Evolutionary conservation across 176 grass and related monocot genomes (phyloP).

Genomic region (Oryza brachyantha): DNA sequence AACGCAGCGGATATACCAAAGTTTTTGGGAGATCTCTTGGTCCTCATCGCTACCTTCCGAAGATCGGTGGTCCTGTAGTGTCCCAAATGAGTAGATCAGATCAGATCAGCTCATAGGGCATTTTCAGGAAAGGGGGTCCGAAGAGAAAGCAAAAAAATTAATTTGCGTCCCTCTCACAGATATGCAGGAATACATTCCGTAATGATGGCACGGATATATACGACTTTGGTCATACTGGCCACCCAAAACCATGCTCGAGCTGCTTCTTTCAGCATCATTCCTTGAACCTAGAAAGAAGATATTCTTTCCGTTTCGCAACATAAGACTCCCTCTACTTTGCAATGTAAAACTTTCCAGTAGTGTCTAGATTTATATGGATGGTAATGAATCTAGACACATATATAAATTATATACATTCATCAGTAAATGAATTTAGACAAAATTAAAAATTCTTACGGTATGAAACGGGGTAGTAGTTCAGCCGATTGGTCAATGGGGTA

Average conservation of each 20-base stretch:
- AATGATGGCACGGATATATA: slow-evolving; percentile 17
- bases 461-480: no score
- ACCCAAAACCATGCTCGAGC: neutral
- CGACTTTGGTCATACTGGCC: neutral
- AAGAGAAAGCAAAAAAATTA: neutral
- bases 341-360: no score
- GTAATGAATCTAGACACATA: no score
- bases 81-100: slow-evolving; percentile 33
- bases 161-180: neutral
- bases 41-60: neutral
- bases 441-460: no score
- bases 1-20: no score
- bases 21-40: slow-evolving; percentile 11
- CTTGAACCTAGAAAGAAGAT: neutral
- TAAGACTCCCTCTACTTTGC: no score
- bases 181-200: slow-evolving; percentile 29
- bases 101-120: slow-evolving; percentile 21
- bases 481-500: neutral
- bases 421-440: no score
- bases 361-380: no score
- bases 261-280: neutral
- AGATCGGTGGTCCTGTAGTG: slow-evolving; percentile 18
- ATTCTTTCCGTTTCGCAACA: no score
- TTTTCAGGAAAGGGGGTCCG: slow-evolving; percentile 34
- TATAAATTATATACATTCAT: no score